Conservation (phyloP, 495 filamentous ascomycete species). For the Pyronema omphalodes region DNA sequence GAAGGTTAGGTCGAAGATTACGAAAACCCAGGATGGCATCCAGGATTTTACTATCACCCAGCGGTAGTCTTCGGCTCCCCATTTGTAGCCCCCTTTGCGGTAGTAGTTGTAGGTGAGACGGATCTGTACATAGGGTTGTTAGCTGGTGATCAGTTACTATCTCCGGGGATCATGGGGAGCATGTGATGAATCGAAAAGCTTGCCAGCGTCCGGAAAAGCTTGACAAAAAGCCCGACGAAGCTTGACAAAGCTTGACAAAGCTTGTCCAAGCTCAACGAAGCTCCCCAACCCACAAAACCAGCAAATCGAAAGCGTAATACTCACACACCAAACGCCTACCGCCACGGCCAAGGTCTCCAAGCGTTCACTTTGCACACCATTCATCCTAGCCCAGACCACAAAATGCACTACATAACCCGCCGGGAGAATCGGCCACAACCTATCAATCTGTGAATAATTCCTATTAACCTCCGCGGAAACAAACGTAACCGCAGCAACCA, state of each 20-base stretch:
- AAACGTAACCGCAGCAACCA: conserved; percentile 47
- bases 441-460: conserved; percentile 90
- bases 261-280: conserved; percentile 2
- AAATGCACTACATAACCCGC: conserved; percentile 81
- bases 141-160: too few relatives aligned
- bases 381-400: conserved; percentile 54
- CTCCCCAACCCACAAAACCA: background rate
- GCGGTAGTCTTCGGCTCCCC: conserved; percentile 86
- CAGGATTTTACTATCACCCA: conserved; percentile 34
- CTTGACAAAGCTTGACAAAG: too few relatives aligned
- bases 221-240: too few relatives aligned
- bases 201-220: too few relatives aligned
- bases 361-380: conserved; percentile 49
- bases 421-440: conserved; percentile 77
- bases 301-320: conserved; percentile 20
- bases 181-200: too few relatives aligned
- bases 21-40: conserved; percentile 38
- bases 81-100: conserved; percentile 78
- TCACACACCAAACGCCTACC: conserved; percentile 63
- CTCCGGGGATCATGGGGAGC: too few relatives aligned
- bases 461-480: conserved; percentile 62
- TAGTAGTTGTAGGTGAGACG: conserved; percentile 94
- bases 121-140: conserved; percentile 28
- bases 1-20: conserved; percentile 71
- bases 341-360: conserved; percentile 58